Percentiles rank a stretch among this genome's conserved stretches.
These are phyloP conservation scores for Escovopsis sp. DNA, from an alignment of 2,329 filamentous ascomycete genomes.

Conservation along the genomic window DNA sequence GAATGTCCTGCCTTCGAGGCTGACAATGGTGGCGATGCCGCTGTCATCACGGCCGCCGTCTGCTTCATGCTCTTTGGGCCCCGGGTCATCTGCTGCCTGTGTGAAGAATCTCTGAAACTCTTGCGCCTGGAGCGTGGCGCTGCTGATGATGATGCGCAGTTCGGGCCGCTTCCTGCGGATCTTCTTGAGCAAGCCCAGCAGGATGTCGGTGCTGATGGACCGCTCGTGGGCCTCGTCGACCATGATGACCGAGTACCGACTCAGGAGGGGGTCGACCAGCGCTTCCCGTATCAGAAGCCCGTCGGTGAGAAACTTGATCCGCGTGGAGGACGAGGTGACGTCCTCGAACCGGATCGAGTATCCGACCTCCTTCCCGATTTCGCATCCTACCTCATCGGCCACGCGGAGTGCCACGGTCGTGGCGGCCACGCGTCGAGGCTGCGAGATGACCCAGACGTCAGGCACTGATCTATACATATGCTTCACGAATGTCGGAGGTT, in stretches of 20 bases:
- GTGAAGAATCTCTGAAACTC: slow-evolving; percentile 70
- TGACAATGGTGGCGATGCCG: slow-evolving; percentile 45
- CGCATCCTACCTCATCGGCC: slow-evolving; percentile 75
- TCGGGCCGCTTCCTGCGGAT: slow-evolving; percentile 68
- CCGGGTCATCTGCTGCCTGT: slow-evolving; percentile 20
- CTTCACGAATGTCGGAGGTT: too few relatives aligned
- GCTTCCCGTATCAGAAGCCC: slow-evolving; percentile 84
- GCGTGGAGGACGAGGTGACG: slow-evolving; percentile 68
- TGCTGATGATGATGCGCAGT: slow-evolving; percentile 78
- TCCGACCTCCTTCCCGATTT: slow-evolving; percentile 78
- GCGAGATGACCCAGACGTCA: background rate
- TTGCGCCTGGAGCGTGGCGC: slow-evolving; percentile 83
- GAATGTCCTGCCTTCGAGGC: slow-evolving; percentile 73
- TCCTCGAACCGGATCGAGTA: slow-evolving; percentile 92
- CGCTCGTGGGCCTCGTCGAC: slow-evolving; percentile 94
- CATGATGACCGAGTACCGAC: slow-evolving; percentile 90
- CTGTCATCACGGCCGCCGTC: slow-evolving; percentile 5
- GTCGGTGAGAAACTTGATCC: slow-evolving; percentile 92
- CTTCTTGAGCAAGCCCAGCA: slow-evolving; percentile 84
- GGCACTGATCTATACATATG: too few relatives aligned
- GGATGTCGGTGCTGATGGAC: slow-evolving; percentile 80
- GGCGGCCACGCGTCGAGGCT: slow-evolving; percentile 82
- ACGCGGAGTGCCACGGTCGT: slow-evolving; percentile 81
- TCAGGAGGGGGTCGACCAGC: slow-evolving; percentile 79
- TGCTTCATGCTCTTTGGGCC: too few relatives aligned